Conservation (phyloP, 805 yeast genomes). For the Metschnikowia baotianmanensis region DNA sequence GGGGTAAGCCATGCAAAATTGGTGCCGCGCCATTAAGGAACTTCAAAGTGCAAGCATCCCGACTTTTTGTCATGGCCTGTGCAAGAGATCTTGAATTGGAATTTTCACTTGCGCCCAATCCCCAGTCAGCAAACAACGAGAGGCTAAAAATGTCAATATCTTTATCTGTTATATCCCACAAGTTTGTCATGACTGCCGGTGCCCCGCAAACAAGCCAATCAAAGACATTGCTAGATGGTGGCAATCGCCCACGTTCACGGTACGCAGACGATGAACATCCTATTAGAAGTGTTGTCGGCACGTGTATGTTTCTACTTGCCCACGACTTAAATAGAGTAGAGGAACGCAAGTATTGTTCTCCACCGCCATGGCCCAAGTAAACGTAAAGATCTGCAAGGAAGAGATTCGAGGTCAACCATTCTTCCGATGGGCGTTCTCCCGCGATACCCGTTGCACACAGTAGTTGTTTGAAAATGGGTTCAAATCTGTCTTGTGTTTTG, state of each 20-base stretch:
- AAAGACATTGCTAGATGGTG: conserved; percentile 72
- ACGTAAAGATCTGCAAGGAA: conserved; percentile 48
- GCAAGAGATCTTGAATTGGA: conserved; percentile 35
- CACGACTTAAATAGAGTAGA: conserved; percentile 39
- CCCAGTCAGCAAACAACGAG: conserved; percentile 63
- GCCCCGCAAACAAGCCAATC: conserved; percentile 79
- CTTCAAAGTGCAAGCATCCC: conserved; percentile 65
- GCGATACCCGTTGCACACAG: conserved; percentile 52
- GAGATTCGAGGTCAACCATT: conserved; percentile 45
- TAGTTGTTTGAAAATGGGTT: conserved; percentile 36
- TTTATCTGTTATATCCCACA: conserved; percentile 97
- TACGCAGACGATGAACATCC: conserved; percentile 91
- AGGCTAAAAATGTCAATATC: conserved; percentile 82
- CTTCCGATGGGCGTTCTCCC: conserved; percentile 58
- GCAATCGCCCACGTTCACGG: conserved; percentile 55
- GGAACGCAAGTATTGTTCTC: conserved; percentile 74
- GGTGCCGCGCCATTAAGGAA: conserved; percentile 93
- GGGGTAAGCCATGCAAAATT: conserved; percentile 84
- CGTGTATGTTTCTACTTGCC: conserved; percentile 30
- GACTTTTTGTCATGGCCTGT: conserved; percentile 57
- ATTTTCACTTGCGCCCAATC: conserved; percentile 37
- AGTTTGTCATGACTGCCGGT: conserved; percentile 77
- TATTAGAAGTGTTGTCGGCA: conserved; percentile 65
- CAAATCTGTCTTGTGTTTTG: conserved; percentile 62
- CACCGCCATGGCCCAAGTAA: conserved; percentile 95